These are phyloP conservation scores for Ogataea naganishii DNA, from an alignment of 805 yeast species.

Conservation along the genomic window DNA sequence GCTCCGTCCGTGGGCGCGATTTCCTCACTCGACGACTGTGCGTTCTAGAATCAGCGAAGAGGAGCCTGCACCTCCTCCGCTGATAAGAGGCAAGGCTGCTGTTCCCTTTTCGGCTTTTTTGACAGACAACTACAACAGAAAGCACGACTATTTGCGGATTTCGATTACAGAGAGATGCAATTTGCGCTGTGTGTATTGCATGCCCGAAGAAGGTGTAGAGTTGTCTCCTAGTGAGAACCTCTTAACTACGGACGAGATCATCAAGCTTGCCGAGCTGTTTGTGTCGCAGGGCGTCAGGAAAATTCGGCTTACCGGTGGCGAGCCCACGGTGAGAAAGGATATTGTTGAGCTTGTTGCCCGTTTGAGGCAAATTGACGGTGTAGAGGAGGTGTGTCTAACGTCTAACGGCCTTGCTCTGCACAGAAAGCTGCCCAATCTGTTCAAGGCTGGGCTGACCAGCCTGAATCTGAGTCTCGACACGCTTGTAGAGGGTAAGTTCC, in stretches of 20 bases:
- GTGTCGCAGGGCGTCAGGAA: conserved; percentile 41
- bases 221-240: conserved; percentile 32
- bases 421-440: conserved; percentile 35
- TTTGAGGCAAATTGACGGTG: conserved; percentile 30
- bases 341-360: conserved; percentile 32
- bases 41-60: no score
- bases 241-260: conserved; percentile 35
- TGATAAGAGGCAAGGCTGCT: no score
- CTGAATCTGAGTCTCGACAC: conserved; percentile 43
- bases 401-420: conserved; percentile 43
- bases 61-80: no score
- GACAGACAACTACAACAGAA: conserved; percentile 34
- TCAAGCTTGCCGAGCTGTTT: conserved; percentile 32
- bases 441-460: conserved; percentile 33
- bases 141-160: conserved; percentile 41
- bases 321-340: conserved; percentile 45
- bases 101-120: conserved; percentile 32
- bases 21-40: no score
- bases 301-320: conserved; percentile 48
- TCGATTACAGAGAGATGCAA: conserved; percentile 45
- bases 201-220: conserved; percentile 51
- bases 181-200: conserved; percentile 38
- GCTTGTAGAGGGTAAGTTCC: conserved; percentile 41
- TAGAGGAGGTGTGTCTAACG: conserved; percentile 41
- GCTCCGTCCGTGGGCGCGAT: no score